Evolutionary conservation across 2,329 filamentous ascomycete species (phyloP), one percentile per base, ranked within the genome.

Genomic region (Waltergamsia citrina): DNA sequence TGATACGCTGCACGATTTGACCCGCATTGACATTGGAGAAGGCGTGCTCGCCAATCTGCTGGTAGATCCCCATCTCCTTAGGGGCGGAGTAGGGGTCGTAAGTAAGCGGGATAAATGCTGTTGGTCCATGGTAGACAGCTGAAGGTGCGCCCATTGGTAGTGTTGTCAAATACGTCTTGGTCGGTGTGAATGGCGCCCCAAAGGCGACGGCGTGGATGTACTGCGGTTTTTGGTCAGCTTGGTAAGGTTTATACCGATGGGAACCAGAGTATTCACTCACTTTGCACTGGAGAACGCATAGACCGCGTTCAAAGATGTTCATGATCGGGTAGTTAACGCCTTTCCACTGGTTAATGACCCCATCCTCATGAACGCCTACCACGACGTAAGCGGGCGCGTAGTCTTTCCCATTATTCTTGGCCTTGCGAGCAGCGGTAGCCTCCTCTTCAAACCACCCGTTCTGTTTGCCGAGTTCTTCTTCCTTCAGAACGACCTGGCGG

Each of bases 281-380:
- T 57, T 82, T 82, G 67, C 92, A 98, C 53, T 98, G 92, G 41
- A 96, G 65, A 20, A 96, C 90, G 54, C 92, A 98, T 16, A 98
- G 76, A 2, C 88, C 88, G 27, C 92, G 81, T 66, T 98, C 92
- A 50, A 90, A 94, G 37, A 94, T 88, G 65, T 96, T 98, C 92
- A 98, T 98, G 62, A 98, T 96, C 18, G 92, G 92, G 54, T 95
- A 98, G 63, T 98, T 98, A 48, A 95, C 72, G 23, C 92, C 90
- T 62, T 96, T 96, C 83, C 87, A 93, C 49, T 81, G 69, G 60
- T 98, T 98, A 58, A 98, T 94, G 39, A 94, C 87, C 43, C 82
- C 78, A 55, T 98, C 92, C 49, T 94, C 85, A 59, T 98, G 92
- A 17, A 98, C 80, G 32, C 92, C 92, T 3, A 86, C 88, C 28